Percentiles rank a stretch among this genome's conserved stretches.
Conservation (phyloP, 805 yeast species). For the Yamadazyma laniorum region DNA sequence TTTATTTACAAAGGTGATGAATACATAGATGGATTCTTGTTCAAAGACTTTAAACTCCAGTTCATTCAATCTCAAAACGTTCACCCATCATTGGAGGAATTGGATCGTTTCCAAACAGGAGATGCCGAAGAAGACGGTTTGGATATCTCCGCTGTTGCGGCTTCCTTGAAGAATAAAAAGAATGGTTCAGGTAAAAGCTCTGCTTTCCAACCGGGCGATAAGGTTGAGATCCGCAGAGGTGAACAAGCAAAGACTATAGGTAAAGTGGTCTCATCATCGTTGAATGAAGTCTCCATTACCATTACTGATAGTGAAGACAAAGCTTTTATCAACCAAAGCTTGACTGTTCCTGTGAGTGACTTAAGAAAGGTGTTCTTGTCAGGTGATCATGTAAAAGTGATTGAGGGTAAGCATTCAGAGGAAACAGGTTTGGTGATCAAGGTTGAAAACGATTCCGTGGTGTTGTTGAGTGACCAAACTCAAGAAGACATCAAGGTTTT, state of each 20-base stretch:
- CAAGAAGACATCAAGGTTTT: conserved; percentile 88
- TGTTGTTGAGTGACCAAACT: conserved; percentile 85
- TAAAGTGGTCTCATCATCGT: conserved; percentile 63
- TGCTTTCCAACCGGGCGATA: conserved; percentile 86
- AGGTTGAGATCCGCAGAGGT: conserved; percentile 87
- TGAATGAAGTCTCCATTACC: conserved; percentile 50
- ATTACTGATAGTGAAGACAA: conserved; percentile 57
- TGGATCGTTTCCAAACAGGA: conserved; percentile 74
- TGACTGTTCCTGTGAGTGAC: conserved; percentile 80
- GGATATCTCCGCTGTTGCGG: conserved; percentile 83
- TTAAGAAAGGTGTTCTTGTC: conserved; percentile 81
- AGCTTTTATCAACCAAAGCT: conserved; percentile 51
- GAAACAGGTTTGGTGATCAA: conserved; percentile 93
- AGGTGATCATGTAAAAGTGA: conserved; percentile 94
- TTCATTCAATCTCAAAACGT: conserved; percentile 78
- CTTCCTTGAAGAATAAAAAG: conserved; percentile 64
- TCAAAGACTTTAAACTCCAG: conserved; percentile 81
- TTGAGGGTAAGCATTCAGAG: conserved; percentile 86
- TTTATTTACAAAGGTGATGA: conserved; percentile 84
- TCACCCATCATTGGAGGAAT: conserved; percentile 84
- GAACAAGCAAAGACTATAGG: conserved; percentile 92
- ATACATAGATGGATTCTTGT: conserved; percentile 82
- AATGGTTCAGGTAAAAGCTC: conserved; percentile 24
- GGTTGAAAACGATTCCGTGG: conserved; percentile 80
- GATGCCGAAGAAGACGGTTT: conserved; percentile 77